phyloP scores from a whole-genome alignment of 257 asterid species.

The Haberlea rhodopensis region DNA sequence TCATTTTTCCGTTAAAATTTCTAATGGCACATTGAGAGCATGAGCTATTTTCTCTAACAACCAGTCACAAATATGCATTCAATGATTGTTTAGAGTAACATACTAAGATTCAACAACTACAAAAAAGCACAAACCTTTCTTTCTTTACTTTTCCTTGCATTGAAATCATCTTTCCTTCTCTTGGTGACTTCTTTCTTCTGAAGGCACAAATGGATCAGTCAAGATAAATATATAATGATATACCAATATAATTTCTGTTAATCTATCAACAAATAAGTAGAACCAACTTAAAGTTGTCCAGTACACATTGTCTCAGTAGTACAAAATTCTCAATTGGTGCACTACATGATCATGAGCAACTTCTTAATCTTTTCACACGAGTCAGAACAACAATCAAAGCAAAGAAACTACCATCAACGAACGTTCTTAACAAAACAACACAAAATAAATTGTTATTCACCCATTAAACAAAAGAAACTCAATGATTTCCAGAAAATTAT shows the following conservation, averaged over 20 bases:
- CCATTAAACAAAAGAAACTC: neutral
- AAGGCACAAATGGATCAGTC: conserved; percentile 30
- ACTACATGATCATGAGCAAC: neutral
- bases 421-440: neutral
- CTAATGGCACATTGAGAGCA: conserved; percentile 1
- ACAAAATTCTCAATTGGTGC: neutral
- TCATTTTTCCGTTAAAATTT: neutral
- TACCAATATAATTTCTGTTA: conserved; percentile 3
- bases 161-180: conserved; percentile 79
- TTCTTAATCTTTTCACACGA: neutral
- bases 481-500: neutral
- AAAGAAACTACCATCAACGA: neutral
- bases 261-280: conserved; percentile 16
- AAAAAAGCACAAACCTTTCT: conserved; percentile 53
- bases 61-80: neutral
- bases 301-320: neutral
- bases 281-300: conserved; percentile 2
- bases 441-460: neutral
- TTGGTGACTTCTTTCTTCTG: conserved; percentile 78
- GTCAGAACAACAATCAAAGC: neutral
- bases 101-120: neutral
- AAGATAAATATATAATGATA: conserved; percentile 27
- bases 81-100: neutral
- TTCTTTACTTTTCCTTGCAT: conserved; percentile 65
- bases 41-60: conserved; percentile 3